These are phyloP conservation scores for Trichoderma harzianum DNA, from an alignment of 2,329 filamentous ascomycete genomes.

Conservation along the genomic window DNA sequence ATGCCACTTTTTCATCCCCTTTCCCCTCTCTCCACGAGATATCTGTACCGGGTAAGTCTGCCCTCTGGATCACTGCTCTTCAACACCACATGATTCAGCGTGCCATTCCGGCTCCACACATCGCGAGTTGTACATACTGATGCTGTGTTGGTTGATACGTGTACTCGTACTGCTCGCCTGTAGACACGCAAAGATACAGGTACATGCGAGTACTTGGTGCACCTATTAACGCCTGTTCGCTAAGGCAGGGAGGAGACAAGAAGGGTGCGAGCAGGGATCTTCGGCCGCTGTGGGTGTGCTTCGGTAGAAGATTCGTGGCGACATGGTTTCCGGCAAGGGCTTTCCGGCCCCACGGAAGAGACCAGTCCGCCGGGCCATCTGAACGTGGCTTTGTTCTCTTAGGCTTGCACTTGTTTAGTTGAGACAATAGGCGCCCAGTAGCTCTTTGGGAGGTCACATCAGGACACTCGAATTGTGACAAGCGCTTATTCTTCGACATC, in stretches of 20 bases:
- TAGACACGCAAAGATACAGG: neutral
- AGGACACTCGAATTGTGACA: neutral
- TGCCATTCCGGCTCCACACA: neutral
- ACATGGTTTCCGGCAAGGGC: slow-evolving; percentile 28
- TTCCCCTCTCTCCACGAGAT: neutral
- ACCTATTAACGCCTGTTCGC: neutral
- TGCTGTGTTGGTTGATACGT: neutral
- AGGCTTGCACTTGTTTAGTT: slow-evolving; percentile 1
- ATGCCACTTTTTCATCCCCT: neutral
- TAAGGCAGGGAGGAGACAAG: neutral
- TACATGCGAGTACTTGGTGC: neutral
- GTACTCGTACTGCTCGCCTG: neutral
- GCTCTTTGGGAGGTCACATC: neutral
- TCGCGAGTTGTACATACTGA: neutral
- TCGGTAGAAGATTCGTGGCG: slow-evolving; percentile 16
- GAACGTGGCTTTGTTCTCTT: slow-evolving; percentile 4
- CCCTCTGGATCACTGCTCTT: neutral
- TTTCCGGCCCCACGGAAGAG: slow-evolving; percentile 31
- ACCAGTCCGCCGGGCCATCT: slow-evolving; percentile 7
- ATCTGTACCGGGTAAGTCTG: neutral
- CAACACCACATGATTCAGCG: neutral
- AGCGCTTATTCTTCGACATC: neutral
- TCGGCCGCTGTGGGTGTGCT: slow-evolving; percentile 10
- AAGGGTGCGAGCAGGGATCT: neutral
- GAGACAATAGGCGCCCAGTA: slow-evolving; percentile 8